phyloP scores from a whole-genome alignment of 1,284 basidiomycete genomes.

The Rhodotorula mucilaginosa region DNA sequence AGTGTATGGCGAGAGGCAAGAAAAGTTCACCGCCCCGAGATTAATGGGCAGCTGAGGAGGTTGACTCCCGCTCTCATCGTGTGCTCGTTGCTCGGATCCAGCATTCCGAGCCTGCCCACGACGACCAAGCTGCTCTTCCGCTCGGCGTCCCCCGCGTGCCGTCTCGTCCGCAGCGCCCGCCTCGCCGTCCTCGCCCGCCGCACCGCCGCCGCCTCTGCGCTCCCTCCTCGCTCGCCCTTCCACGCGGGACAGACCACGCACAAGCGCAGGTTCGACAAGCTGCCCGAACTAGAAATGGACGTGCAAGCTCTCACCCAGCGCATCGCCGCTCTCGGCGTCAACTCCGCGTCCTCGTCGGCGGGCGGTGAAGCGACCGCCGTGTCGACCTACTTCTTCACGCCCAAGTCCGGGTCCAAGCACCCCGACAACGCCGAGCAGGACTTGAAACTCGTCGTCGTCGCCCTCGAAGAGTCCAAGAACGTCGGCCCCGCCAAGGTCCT shows the following conservation, averaged over 20 bases:
- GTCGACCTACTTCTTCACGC: constrained; percentile 42
- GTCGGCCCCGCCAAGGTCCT: constrained; percentile 44
- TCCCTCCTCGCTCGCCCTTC: not conserved
- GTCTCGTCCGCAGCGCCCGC: not conserved
- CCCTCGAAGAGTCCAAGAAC: constrained; percentile 42
- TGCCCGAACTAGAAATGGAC: constrained; percentile 30
- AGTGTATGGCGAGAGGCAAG: no score
- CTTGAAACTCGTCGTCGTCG: constrained; percentile 44
- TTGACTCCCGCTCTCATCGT: no score
- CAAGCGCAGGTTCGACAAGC: constrained; percentile 21
- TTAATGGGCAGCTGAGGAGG: no score
- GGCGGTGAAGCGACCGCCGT: not conserved
- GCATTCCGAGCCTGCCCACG: not conserved
- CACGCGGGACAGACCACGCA: not conserved
- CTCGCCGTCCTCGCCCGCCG: not conserved
- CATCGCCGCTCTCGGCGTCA: constrained; percentile 24
- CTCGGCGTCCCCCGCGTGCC: constrained; percentile 1
- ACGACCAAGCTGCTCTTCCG: constrained; percentile 6
- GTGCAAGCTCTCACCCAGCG: constrained; percentile 24
- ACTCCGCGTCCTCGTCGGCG: not conserved
- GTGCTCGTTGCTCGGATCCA: no score
- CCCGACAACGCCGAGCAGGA: constrained; percentile 32
- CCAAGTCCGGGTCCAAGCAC: constrained; percentile 42
- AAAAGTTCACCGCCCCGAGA: no score
- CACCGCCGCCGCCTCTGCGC: not conserved